Evolutionary conservation across 1,284 basidiomycete genomes (phyloP), one percentile per base, ranked within the genome.

Genomic region (Cryptococcus sp.): DNA sequence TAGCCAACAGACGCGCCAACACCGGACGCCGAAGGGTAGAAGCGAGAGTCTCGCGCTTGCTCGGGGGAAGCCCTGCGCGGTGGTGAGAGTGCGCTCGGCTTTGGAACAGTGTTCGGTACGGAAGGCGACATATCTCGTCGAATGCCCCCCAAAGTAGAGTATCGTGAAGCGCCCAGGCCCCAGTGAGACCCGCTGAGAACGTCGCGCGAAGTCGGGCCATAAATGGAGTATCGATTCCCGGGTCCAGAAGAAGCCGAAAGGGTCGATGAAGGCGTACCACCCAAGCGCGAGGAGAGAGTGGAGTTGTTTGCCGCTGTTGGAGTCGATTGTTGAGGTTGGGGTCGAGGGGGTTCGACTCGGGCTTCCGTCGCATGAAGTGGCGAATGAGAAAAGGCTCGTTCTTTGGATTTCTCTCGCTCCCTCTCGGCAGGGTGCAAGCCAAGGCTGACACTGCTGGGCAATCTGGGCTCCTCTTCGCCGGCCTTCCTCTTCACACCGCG

Each of bases 401-500:
- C 72, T 20, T 70, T 67, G 6, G 66, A 62, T 25, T 62, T 58
- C 46, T 67, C 66, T 17, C 68, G 59, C 39, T 71, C 65, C 58
- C 54, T 69, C 56, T 58, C 69, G 11, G 41, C 41, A 6, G 37
- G 53, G 54, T 46, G 64, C 6, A 67, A 47, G 17, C 69, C 64
- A 19, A 72, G 63, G 50, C 61, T 68, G 39, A 64, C 61, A 25
- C 68, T 52, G 25, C 65, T 59, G 11, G 66, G 64, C 7, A 69
- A 58, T 38, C 65, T 57, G 40, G 61, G 54, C 37, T 69, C 65
- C 16, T 73, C 69, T 20, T 76, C 74, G 1, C 58, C 68, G 8
- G 57, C 59, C 59, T 77, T 77, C 40, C 75, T 63, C 64, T 77
- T 77, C 11, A 69, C 41, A 1, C 74, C 74, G 17, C 75, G 68